Evolutionary conservation across 352 stramenopile genomes (phyloP).

Genomic region (Pythium aquatile): DNA sequence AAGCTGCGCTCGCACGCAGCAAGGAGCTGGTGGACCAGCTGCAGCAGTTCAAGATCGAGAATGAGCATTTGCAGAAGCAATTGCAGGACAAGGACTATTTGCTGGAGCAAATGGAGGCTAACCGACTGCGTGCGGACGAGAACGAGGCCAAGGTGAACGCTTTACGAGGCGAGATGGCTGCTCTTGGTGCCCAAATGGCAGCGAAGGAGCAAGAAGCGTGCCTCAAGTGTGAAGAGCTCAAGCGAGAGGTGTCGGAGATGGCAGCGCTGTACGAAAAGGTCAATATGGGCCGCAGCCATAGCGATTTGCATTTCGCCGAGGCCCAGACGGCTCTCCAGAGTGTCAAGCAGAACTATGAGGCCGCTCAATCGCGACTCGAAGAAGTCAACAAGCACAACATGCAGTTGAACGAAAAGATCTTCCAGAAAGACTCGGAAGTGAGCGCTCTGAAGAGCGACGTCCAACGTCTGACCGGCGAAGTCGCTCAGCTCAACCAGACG

Average conservation of each 20-base stretch:
- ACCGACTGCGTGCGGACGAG: constrained; percentile 45
- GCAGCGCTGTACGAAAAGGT: constrained; percentile 55
- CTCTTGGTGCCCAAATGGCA: constrained; percentile 38
- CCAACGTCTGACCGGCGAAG: constrained; percentile 41
- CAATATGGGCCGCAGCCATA: constrained; percentile 53
- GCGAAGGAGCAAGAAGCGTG: constrained; percentile 35
- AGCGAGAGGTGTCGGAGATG: constrained; percentile 51
- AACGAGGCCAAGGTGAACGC: constrained; percentile 40
- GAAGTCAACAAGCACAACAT: constrained; percentile 55
- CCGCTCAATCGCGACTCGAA: constrained; percentile 38
- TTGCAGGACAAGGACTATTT: constrained; percentile 65
- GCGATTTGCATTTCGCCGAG: constrained; percentile 57
- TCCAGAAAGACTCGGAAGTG: constrained; percentile 52
- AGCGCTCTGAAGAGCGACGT: constrained; percentile 43
- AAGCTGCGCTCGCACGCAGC: constrained; percentile 29
- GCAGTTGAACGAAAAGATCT: constrained; percentile 51
- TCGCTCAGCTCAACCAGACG: constrained; percentile 39
- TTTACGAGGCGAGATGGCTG: constrained; percentile 31
- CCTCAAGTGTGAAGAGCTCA: constrained; percentile 39
- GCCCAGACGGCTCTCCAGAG: constrained; percentile 46
- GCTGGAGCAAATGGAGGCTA: constrained; percentile 54
- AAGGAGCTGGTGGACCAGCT: constrained; percentile 50
- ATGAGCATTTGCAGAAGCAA: constrained; percentile 68
- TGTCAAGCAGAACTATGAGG: constrained; percentile 40
- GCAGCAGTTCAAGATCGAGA: constrained; percentile 75